A percentile compares a stretch with the other conserved stretches of the same genome.
Conservation (phyloP, 495 filamentous ascomycete species). For the Aspergillus carlsbadensis region DNA sequence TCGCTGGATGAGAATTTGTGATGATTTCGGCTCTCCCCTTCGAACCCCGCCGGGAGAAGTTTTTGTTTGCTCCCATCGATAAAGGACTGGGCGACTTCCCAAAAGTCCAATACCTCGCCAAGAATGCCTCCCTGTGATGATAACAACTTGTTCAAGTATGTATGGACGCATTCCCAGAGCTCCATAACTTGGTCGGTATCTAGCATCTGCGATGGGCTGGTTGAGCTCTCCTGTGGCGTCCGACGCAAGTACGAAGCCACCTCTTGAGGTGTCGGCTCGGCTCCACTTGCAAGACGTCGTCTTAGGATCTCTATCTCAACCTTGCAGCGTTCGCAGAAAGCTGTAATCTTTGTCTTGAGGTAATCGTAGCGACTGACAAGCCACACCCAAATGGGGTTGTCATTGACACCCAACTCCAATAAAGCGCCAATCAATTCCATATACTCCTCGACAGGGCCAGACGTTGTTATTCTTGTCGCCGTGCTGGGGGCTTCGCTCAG, state of each 20-base stretch:
- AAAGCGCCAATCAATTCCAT: slow-evolving; percentile 87
- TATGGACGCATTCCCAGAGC: slow-evolving; percentile 82
- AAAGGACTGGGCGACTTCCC: slow-evolving; percentile 89
- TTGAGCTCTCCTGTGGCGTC: slow-evolving; percentile 59
- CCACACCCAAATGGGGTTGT: slow-evolving; percentile 97
- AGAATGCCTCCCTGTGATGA: slow-evolving; percentile 74
- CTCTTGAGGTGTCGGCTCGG: slow-evolving; percentile 65
- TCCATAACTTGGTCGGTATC: slow-evolving; percentile 79
- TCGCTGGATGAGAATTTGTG: slow-evolving; percentile 76
- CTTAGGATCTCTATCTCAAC: slow-evolving; percentile 90
- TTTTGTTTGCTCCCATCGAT: slow-evolving; percentile 83
- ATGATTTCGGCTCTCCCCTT: slow-evolving; percentile 79
- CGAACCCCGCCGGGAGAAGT: slow-evolving; percentile 76
- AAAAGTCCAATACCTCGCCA: slow-evolving; percentile 88
- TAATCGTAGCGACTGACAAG: slow-evolving; percentile 84
- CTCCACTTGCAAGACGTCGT: slow-evolving; percentile 69
- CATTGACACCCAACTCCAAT: slow-evolving; percentile 86
- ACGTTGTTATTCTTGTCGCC: slow-evolving; percentile 38
- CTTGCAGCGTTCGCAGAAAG: slow-evolving; percentile 75
- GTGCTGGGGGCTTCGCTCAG: slow-evolving; percentile 59
- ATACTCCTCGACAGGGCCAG: slow-evolving; percentile 67
- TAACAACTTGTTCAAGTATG: slow-evolving; percentile 66
- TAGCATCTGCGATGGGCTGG: slow-evolving; percentile 53
- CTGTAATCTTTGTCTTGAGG: slow-evolving; percentile 76
- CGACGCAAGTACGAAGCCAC: slow-evolving; percentile 72